phyloP scores from a whole-genome alignment of 2,329 filamentous ascomycete genomes.

The Paracamarosporium sp. region DNA sequence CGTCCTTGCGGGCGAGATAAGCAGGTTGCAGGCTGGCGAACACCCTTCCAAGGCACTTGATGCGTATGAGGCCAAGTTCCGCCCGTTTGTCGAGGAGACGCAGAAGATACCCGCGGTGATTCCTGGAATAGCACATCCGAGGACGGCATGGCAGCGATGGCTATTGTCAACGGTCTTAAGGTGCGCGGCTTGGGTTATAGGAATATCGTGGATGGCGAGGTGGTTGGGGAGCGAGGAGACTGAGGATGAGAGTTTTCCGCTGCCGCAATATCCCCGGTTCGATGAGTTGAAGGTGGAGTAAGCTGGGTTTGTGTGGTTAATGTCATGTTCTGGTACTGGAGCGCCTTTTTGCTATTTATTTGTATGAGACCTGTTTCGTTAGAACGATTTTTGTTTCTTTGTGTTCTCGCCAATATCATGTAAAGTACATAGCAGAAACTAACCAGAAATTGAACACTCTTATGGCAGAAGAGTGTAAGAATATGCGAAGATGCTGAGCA shows the following conservation, averaged over 20 bases:
- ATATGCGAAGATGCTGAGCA: no score
- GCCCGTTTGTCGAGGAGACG: conserved; percentile 32
- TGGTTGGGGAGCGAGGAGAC: conserved; percentile 9
- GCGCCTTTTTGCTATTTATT: no score
- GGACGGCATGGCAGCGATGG: conserved; percentile 27
- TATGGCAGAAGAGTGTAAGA: no score
- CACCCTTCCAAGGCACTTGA: conserved; percentile 23
- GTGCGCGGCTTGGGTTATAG: conserved; percentile 13
- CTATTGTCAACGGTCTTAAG: conserved; percentile 18
- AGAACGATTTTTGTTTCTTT: no score
- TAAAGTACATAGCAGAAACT: no score
- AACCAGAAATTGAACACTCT: no score
- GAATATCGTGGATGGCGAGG: conserved; percentile 15
- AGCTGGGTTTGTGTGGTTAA: no score
- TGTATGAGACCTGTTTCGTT: no score
- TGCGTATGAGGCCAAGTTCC: conserved; percentile 29
- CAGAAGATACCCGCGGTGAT: conserved; percentile 33
- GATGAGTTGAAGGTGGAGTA: background rate
- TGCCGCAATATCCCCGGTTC: conserved; percentile 17
- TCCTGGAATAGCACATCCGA: conserved; percentile 28
- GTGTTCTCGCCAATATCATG: no score
- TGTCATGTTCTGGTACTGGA: no score
- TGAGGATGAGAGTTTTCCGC: conserved; percentile 20
- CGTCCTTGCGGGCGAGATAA: conserved; percentile 27
- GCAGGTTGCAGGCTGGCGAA: conserved; percentile 7